A percentile compares a stretch with the other conserved stretches of the same genome.
Evolutionary conservation across 805 yeast species (phyloP).

Genomic region (Metschnikowia lochheadii): DNA sequence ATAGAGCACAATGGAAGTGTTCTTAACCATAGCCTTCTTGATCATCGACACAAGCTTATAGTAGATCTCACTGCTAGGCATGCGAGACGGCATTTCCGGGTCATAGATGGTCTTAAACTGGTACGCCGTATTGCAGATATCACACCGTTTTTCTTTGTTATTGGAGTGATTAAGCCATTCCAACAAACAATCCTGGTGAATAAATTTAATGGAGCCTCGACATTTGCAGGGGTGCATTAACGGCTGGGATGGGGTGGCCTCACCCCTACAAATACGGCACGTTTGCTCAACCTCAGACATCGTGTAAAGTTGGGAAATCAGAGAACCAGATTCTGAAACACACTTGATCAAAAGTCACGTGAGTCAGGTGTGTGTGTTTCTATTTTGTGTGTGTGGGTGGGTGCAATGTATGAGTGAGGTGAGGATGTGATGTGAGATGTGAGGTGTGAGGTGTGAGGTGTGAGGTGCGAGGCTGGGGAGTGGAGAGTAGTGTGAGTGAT

Average conservation of each 20-base stretch:
- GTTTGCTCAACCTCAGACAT: slow-evolving; percentile 40
- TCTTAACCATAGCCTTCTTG: slow-evolving; percentile 14
- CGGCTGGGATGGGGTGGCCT: slow-evolving; percentile 74
- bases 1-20: slow-evolving; percentile 29
- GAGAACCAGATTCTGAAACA: not conserved
- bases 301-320: not conserved
- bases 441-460: not conserved
- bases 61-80: slow-evolving; percentile 53
- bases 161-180: slow-evolving; percentile 80
- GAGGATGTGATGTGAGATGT: not conserved
- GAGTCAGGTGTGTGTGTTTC: not conserved
- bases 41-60: slow-evolving; percentile 28
- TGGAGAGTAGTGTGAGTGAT: not conserved
- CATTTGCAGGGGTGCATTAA: slow-evolving; percentile 90
- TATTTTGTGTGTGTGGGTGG: not conserved
- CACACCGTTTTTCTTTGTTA: slow-evolving; percentile 64
- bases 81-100: slow-evolving; percentile 56
- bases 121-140: slow-evolving; percentile 79
- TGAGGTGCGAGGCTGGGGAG: not conserved
- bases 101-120: slow-evolving; percentile 63
- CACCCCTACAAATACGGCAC: slow-evolving; percentile 94
- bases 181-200: slow-evolving; percentile 86
- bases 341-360: too few species aligned
- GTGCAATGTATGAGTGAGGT: too few species aligned
- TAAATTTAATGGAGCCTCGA: slow-evolving; percentile 86